Conservation (phyloP, 192 early-diverging fungal species). For the Powellomyces hirtus region DNA sequence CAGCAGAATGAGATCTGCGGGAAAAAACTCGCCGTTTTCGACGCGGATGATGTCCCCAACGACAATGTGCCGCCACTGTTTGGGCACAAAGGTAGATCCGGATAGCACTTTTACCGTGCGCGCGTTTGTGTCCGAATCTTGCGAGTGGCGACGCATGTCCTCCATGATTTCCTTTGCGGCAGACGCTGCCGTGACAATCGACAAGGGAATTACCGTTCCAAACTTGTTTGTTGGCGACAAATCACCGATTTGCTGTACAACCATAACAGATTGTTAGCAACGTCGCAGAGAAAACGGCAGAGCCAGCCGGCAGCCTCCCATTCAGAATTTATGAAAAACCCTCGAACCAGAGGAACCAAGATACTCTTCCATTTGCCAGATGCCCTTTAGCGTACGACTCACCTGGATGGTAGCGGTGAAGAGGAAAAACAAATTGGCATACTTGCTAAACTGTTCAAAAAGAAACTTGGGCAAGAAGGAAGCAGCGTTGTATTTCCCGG, state of each 20-base stretch:
- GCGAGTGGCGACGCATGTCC: constrained; percentile 58
- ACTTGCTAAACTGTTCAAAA: constrained; percentile 96
- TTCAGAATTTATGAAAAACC: too few relatives aligned
- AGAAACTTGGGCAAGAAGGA: constrained; percentile 96
- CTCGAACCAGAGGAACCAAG: too few relatives aligned
- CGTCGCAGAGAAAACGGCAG: too few relatives aligned
- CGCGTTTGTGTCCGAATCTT: constrained; percentile 48
- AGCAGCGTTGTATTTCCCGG: constrained; percentile 92
- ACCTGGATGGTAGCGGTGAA: constrained; percentile 95
- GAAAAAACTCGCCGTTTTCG: constrained; percentile 84
- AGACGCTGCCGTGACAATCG: constrained; percentile 82
- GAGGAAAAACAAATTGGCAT: constrained; percentile 99
- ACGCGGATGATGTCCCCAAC: constrained; percentile 94
- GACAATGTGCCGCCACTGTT: constrained; percentile 74
- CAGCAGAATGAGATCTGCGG: constrained; percentile 87
- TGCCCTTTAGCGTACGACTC: constrained; percentile 14
- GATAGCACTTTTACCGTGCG: constrained; percentile 38
- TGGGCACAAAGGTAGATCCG: constrained; percentile 65
- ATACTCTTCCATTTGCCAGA: too few relatives aligned
- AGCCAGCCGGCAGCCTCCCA: too few relatives aligned
- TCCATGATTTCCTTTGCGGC: constrained; percentile 94
- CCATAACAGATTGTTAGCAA: too few relatives aligned
- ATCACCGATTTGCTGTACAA: constrained; percentile 81
- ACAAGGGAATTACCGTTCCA: constrained; percentile 82
- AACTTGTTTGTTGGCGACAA: constrained; percentile 90